Conservation (phyloP, 176 grass and related monocot genomes). For the Puccinellia tenuiflora region DNA sequence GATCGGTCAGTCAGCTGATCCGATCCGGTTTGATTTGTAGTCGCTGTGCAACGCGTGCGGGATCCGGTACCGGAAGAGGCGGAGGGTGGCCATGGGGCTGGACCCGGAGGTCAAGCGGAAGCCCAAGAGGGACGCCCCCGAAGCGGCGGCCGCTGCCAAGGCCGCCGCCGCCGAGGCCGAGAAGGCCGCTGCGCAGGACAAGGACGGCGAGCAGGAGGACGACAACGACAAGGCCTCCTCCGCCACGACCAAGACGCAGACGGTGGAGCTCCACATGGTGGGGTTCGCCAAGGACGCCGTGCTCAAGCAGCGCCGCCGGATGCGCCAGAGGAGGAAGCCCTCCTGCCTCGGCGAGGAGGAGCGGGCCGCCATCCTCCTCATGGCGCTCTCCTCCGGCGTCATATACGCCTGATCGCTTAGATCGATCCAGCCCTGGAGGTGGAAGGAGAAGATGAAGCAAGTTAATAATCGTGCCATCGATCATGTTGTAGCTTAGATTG, state of each 20-base stretch:
- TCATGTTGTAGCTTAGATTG: background rate
- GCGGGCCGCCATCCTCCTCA: constrained; percentile 69
- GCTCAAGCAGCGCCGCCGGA: constrained; percentile 45
- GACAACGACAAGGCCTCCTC: background rate
- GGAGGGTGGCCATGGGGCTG: constrained; percentile 38
- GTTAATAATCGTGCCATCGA: background rate
- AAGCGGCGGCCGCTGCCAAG: rapidly evolving
- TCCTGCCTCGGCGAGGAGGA: constrained; percentile 55
- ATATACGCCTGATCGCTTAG: constrained; percentile 41
- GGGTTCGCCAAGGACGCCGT: constrained; percentile 40
- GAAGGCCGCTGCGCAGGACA: background rate
- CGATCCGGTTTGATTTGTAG: constrained; percentile 1
- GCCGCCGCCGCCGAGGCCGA: background rate
- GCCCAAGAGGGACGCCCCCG: background rate
- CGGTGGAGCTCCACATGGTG: constrained; percentile 38
- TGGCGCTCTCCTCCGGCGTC: constrained; percentile 75
- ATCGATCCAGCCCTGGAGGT: no score
- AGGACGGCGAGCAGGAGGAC: no score
- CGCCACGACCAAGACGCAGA: background rate
- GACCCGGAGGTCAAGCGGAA: constrained; percentile 14
- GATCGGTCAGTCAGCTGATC: background rate
- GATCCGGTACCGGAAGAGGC: constrained; percentile 89
- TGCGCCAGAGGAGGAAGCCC: constrained; percentile 34
- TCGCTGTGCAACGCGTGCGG: constrained; percentile 91
- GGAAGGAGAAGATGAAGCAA: background rate